Percentiles rank a stretch among this genome's conserved stretches.
phyloP scores from a whole-genome alignment of 345 rosid species.

The Rhodomyrtus tomentosa region DNA sequence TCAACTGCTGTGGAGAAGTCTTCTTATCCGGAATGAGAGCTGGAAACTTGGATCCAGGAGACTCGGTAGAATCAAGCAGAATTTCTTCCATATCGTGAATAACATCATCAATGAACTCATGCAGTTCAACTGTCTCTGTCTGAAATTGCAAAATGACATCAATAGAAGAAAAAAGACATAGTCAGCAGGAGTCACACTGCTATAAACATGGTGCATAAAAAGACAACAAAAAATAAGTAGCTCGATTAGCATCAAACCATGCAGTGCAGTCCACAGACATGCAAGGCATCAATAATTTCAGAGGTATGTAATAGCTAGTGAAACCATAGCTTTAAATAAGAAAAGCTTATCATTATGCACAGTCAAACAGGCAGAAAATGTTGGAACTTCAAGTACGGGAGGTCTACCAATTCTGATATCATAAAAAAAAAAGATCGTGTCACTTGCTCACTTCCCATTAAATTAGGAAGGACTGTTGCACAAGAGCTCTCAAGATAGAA shows the following conservation, averaged over 20 bases:
- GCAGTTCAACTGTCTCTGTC: conserved; percentile 45
- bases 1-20: conserved; percentile 37
- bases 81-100: conserved; percentile 98
- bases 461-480: not conserved
- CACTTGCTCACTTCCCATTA: not conserved
- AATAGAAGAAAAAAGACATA: not conserved
- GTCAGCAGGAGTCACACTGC: not conserved
- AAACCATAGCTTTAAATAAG: not conserved
- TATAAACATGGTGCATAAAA: not conserved
- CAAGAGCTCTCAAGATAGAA: not conserved
- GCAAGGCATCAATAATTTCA: not conserved
- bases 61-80: conserved; percentile 66
- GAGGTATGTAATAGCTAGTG: not conserved
- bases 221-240: not conserved
- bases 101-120: conserved; percentile 66
- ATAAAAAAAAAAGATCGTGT: not conserved
- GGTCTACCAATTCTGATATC: not conserved
- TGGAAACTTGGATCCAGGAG: conserved; percentile 38
- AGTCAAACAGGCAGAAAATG: not conserved
- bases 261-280: not conserved
- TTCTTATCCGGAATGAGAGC: conserved; percentile 34
- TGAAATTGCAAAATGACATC: conserved; percentile 16
- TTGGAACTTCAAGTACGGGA: not conserved
- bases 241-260: not conserved
- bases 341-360: not conserved